phyloP scores from a whole-genome alignment of 2,329 filamentous ascomycete species.

The Xylaria multiplex region DNA sequence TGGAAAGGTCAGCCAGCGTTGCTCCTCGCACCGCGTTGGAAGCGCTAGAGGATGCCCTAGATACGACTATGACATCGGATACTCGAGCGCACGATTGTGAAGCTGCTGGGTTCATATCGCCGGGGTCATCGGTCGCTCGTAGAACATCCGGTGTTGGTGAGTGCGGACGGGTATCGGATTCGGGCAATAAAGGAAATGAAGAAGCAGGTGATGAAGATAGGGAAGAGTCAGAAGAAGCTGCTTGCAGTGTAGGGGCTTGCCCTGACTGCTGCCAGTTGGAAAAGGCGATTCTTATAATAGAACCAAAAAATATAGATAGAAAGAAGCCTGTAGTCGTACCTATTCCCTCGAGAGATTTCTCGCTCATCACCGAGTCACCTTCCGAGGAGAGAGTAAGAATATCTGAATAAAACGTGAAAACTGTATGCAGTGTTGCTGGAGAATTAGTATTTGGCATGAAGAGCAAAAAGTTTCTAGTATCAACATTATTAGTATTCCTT shows the following conservation, averaged over 20 bases:
- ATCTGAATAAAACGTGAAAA: constrained; percentile 90
- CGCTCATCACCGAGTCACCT: constrained; percentile 91
- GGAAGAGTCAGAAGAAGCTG: constrained; percentile 28
- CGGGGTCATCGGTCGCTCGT: constrained; percentile 35
- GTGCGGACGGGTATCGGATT: constrained; percentile 33
- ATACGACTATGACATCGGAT: constrained; percentile 26
- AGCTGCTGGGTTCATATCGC: constrained; percentile 37
- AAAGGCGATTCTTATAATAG: constrained; percentile 74
- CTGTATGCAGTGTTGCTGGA: constrained; percentile 77
- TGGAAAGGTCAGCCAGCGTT: constrained; percentile 39
- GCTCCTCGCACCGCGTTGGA: constrained; percentile 36
- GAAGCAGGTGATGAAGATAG: constrained; percentile 34
- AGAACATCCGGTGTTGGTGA: constrained; percentile 27
- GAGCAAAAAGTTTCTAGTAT: constrained; percentile 83
- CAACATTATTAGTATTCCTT: constrained; percentile 18
- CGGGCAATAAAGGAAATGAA: constrained; percentile 32
- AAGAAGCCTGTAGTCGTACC: constrained; percentile 81
- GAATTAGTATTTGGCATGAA: constrained; percentile 78
- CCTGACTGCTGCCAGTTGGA: constrained; percentile 54
- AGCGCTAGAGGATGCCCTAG: constrained; percentile 32
- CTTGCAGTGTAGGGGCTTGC: constrained; percentile 27
- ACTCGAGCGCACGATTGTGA: constrained; percentile 35
- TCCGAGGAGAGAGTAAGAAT: constrained; percentile 90
- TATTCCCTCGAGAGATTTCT: constrained; percentile 91
- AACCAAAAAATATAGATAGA: constrained; percentile 78